A percentile compares a stretch with the other conserved stretches of the same genome.
Conservation (phyloP, 2,329 filamentous ascomycete genomes). For the Pseudogymnoascus sp. region DNA sequence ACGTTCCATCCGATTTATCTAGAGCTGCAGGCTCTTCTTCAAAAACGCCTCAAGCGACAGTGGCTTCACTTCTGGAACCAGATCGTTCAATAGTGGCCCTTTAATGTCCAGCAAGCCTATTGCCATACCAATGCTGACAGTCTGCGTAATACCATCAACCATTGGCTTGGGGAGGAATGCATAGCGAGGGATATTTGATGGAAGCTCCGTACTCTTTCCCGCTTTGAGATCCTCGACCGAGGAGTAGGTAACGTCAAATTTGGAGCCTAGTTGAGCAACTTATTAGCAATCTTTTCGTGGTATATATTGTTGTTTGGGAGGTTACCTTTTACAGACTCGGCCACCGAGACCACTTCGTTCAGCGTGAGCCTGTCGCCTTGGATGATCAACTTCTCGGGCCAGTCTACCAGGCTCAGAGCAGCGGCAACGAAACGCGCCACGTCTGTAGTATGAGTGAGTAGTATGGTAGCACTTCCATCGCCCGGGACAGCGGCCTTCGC, state of each 20-base stretch:
- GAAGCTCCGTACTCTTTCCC: conserved; percentile 17
- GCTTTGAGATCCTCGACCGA: conserved; percentile 18
- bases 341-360: conserved; percentile 21
- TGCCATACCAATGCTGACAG: not conserved
- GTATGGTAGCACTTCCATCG: not conserved
- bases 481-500: not conserved
- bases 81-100: not conserved
- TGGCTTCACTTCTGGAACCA: not conserved
- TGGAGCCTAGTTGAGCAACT: conserved; percentile 11
- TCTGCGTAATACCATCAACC: conserved; percentile 16
- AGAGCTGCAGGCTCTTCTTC: not conserved
- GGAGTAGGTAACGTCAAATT: conserved; percentile 23
- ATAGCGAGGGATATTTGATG: conserved; percentile 19
- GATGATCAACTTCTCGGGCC: conserved; percentile 17
- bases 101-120: not conserved
- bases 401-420: conserved; percentile 14
- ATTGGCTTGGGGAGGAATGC: conserved; percentile 19
- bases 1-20: not conserved
- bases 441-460: conserved; percentile 21
- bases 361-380: conserved; percentile 22
- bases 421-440: conserved; percentile 20
- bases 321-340: conserved; percentile 17
- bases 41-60: not conserved
- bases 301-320: not conserved
- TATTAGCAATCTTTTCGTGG: not conserved